Conservation (phyloP, 108 stramenopile genomes). For the Cyclotella cryptica region DNA sequence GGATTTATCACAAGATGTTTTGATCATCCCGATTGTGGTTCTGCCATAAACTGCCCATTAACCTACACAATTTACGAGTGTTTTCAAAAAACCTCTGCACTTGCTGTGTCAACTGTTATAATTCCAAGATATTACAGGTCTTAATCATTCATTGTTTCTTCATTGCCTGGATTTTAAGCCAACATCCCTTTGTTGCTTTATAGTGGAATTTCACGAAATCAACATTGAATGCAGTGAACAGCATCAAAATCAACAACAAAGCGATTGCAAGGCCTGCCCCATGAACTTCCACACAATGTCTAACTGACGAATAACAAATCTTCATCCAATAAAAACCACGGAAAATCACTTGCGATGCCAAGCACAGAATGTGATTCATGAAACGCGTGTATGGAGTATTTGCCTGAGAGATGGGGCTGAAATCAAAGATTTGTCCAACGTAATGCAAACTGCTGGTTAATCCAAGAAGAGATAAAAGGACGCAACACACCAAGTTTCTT, state of each 20-base stretch:
- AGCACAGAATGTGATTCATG: slow-evolving; percentile 34
- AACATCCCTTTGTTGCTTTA: too few relatives aligned
- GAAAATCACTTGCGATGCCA: slow-evolving; percentile 28
- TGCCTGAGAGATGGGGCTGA: slow-evolving; percentile 34
- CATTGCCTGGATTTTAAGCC: too few relatives aligned
- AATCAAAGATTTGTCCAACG: slow-evolving; percentile 42
- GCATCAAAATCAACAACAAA: slow-evolving; percentile 5
- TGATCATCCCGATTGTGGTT: too few relatives aligned
- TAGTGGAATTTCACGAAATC: slow-evolving; percentile 28
- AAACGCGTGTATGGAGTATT: slow-evolving; percentile 37
- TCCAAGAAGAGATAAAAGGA: slow-evolving; percentile 36
- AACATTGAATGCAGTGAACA: slow-evolving; percentile 41
- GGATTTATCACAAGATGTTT: too few relatives aligned
- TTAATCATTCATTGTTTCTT: too few relatives aligned
- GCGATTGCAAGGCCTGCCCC: slow-evolving; percentile 8
- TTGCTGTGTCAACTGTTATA: too few relatives aligned
- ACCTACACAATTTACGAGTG: too few relatives aligned
- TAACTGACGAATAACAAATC: slow-evolving; percentile 14
- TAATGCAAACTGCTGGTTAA: slow-evolving; percentile 44
- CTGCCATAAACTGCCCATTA: too few relatives aligned
- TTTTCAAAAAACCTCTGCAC: too few relatives aligned
- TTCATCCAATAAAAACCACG: slow-evolving; percentile 37
- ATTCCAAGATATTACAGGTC: too few relatives aligned
- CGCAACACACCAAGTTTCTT: slow-evolving; percentile 31
- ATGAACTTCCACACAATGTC: slow-evolving; percentile 18